These are phyloP conservation scores for Abrus pulchellus DNA, from an alignment of 306 rosid genomes.

Conservation along the genomic window DNA sequence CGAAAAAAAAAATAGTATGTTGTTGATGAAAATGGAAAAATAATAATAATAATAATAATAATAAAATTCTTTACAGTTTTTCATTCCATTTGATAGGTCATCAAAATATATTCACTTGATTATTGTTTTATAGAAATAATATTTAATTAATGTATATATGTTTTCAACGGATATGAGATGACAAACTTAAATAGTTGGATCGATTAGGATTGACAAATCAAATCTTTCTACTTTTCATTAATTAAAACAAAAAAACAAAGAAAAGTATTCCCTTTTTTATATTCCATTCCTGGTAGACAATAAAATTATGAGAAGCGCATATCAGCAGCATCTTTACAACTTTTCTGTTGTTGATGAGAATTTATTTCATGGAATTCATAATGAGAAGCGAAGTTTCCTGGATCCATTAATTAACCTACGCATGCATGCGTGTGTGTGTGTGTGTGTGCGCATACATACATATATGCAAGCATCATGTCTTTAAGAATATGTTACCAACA, in stretches of 20 bases:
- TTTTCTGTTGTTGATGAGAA: constrained; percentile 26
- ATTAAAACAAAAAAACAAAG: constrained; percentile 7
- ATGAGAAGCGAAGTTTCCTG: constrained; percentile 33
- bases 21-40: constrained; percentile 6
- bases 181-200: constrained; percentile 20
- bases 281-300: constrained; percentile 9
- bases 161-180: constrained; percentile 7
- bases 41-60: not conserved
- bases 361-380: constrained; percentile 25
- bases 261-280: constrained; percentile 25
- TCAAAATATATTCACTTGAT: not conserved
- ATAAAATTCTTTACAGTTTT: not conserved
- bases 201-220: constrained; percentile 28
- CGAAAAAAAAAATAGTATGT: not conserved
- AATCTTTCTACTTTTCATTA: not conserved
- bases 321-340: constrained; percentile 16
- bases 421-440: not conserved
- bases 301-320: constrained; percentile 22
- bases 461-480: constrained; percentile 3
- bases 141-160: not conserved
- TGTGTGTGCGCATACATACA: not conserved
- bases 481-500: not conserved
- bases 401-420: not conserved
- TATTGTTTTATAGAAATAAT: constrained; percentile 7
- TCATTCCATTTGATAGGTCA: not conserved